Base-by-base conservation (phyloP, 2,329 filamentous ascomycete species). In the Rugonectria rugulosa region DNA sequence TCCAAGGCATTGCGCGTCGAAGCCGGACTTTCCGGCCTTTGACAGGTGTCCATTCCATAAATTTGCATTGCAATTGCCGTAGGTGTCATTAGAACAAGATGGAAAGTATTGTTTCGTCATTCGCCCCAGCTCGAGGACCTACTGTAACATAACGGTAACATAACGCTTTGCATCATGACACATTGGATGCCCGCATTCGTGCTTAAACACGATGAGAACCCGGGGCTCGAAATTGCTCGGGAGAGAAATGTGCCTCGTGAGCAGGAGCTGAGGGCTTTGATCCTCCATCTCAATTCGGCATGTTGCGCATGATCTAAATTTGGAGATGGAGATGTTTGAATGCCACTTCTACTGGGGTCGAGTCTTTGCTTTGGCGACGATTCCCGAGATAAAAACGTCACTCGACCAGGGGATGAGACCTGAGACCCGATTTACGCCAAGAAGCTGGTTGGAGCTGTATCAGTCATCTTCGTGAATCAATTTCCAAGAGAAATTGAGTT, bases 201-300 rank as follows among this genome's bases (percentile, higher is more conserved):
- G 48, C 63, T 59, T 56, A 60, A 6, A 14, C 12, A 14, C 12
- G 6, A 10, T 32, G 43, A 48, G 42, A 44, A 56, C 50, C 38
- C 45, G 20, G 36, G 58, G 41, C 43, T 60, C 60, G 50, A 42
- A 50, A 62, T 58, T 56, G n/a, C 52, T 56, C 54, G 45, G 59
- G 48, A 56, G 53, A 40, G 21, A n/a, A 57, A 53, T 46, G 60
- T 60, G 20, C 49, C 55, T 65, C 54, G 50, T 24, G 38, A 36
- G n/a, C 26, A 26, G 26, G 31, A 8, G 20, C 38, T 37, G 34
- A 36, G 37, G 23, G 38, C 37, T 43, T n/a, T 41, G 42, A 27
- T 42, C 51, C 26, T 44, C 24, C 42, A 34, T 27, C 34, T 32
- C 43, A 37, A 21, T 57, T n/a, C n/a, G n/a, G n/a, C 45, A 45